These are phyloP conservation scores for Penicillium corylophilum DNA, from an alignment of 2,329 filamentous ascomycete genomes.

Conservation along the genomic window DNA sequence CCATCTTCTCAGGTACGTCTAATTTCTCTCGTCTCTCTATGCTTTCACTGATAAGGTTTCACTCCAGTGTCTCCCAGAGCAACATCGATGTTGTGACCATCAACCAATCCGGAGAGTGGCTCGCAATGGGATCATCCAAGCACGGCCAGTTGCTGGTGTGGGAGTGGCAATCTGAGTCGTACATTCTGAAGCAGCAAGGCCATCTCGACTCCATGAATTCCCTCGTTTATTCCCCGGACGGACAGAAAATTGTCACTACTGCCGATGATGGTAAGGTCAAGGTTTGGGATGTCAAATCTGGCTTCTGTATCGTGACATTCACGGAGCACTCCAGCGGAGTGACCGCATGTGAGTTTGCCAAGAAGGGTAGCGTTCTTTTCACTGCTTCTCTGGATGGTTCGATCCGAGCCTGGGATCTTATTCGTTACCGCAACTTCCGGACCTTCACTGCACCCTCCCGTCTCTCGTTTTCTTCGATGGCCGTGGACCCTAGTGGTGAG, in stretches of 20 bases:
- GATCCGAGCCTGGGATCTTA: constrained; percentile 90
- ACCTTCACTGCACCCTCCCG: constrained; percentile 94
- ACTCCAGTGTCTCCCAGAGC: constrained; percentile 85
- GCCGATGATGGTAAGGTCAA: constrained; percentile 98
- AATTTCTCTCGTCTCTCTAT: neutral
- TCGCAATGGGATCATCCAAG: constrained; percentile 94
- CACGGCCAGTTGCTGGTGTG: constrained; percentile 95
- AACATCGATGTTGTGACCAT: constrained; percentile 94
- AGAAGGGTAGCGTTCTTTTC: constrained; percentile 92
- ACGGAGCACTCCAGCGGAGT: constrained; percentile 95
- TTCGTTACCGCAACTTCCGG: constrained; percentile 93
- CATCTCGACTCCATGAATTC: constrained; percentile 96
- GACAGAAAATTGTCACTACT: constrained; percentile 86
- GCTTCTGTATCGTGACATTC: constrained; percentile 97
- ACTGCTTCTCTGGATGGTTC: constrained; percentile 94
- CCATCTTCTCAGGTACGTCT: constrained; percentile 65
- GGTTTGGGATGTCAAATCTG: constrained; percentile 94
- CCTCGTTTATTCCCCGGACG: constrained; percentile 88
- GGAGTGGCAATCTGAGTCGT: constrained; percentile 99
- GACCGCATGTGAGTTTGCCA: constrained; percentile 89
- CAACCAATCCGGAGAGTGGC: constrained; percentile 92
- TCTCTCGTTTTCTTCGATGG: constrained; percentile 87
- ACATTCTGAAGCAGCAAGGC: constrained; percentile 96
- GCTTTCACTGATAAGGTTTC: constrained; percentile 7
- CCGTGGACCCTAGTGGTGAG: constrained; percentile 95